Evolutionary conservation across 1,139 yeast species (phyloP), one percentile per base, ranked within the genome.

Genomic region (Debaryomyces fabryi): DNA sequence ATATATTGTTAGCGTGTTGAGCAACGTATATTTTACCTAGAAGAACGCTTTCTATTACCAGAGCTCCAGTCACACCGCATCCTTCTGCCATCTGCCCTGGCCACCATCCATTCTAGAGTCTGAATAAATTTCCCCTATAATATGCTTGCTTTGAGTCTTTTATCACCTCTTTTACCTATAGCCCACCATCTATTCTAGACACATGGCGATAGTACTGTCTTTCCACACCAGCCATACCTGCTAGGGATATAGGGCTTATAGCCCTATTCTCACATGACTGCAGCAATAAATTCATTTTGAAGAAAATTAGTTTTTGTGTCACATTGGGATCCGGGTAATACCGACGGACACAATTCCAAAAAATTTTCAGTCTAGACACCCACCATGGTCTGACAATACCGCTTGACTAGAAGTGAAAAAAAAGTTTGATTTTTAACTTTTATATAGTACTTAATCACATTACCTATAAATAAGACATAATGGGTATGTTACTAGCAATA

Each of bases 401-500:
- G 43, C 13, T 40, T 27, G 16, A 29, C 18, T 40, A 40, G 35
- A 16, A 40, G 36, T 40, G 43, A 29, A 40, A 40, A 27, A 18
- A 32, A 40, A 40, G 36, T 30, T 30, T 29, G 38, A 33, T 37
- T 42, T 37, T 34, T 33, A 32, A 32, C 38, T 23, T 34, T 35
- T 34, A 21, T 34, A 23, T 43, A 33, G 27, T 37, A 44, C 24
- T 38, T 38, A 44, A 21, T 32, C 45, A 46, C 45, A 46, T 46
- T 30, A 40, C 43, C 42, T 35, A 23, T 40, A 45, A 44, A 38
- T 41, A 46, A 51, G 51, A 53, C 54, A 49, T 50, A 52, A 53
- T 53, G 56, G 56, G 56, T 53, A 53, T 53, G 56, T 53, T 46
- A 20, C 4, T 4, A 40, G 27, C 21, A n/a, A 32, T 13, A n/a